phyloP scores from a whole-genome alignment of 768 basidiomycete genomes.

The Lepiota brunneoincarnata region DNA sequence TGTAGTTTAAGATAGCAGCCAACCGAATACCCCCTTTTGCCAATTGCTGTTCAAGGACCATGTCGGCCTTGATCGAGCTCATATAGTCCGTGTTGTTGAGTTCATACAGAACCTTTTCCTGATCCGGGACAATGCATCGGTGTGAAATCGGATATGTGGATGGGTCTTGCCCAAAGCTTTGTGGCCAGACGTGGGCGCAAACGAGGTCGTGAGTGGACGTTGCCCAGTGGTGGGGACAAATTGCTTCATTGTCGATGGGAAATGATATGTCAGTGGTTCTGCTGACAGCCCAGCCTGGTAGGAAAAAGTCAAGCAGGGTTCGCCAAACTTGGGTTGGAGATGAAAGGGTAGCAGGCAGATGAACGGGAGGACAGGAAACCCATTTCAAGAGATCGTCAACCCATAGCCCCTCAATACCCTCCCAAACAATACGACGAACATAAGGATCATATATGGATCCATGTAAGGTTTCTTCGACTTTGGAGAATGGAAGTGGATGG shows the following conservation, averaged over 20 bases:
- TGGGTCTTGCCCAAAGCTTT: constrained; percentile 24
- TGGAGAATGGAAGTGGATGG: neutral
- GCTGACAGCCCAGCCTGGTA: neutral
- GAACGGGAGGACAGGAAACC: constrained; percentile 6
- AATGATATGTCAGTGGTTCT: neutral
- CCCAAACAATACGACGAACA: constrained; percentile 37
- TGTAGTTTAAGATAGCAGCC: constrained; percentile 12
- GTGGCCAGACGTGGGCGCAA: constrained; percentile 81
- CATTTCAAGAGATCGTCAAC: neutral
- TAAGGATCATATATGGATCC: constrained; percentile 86
- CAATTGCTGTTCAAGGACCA: constrained; percentile 9
- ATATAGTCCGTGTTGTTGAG: constrained; percentile 7
- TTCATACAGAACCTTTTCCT: neutral
- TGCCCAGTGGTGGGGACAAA: constrained; percentile 47
- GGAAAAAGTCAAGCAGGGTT: neutral
- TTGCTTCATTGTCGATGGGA: neutral
- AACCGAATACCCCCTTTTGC: constrained; percentile 9
- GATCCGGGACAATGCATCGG: neutral
- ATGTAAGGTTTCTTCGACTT: constrained; percentile 37
- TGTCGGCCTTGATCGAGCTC: neutral
- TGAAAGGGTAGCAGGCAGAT: neutral
- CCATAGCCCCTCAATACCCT: constrained; percentile 10
- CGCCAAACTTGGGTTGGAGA: neutral
- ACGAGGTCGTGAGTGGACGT: constrained; percentile 70
- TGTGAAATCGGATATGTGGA: no score